phyloP scores from a whole-genome alignment of 208 protist genomes.

The Leishmania turanica region DNA sequence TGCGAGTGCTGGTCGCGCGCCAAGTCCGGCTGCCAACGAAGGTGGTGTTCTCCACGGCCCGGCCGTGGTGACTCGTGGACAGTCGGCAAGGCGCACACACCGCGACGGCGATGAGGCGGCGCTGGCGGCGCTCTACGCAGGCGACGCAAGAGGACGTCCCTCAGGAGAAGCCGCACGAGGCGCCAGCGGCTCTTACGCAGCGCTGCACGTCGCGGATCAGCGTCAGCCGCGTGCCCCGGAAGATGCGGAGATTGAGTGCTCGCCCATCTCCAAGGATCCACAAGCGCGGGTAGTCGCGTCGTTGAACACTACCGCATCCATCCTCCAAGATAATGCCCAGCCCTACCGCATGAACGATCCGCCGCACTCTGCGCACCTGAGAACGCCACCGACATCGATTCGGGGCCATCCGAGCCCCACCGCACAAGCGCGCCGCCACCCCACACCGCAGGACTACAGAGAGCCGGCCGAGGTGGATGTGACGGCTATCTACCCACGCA shows the following conservation, averaged over 20 bases:
- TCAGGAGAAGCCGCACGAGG: background rate
- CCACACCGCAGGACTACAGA: background rate
- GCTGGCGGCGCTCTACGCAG: background rate
- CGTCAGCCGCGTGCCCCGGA: background rate
- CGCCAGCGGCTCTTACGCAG: conserved; percentile 15
- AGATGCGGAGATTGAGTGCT: conserved; percentile 33
- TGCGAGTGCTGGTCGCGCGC: background rate
- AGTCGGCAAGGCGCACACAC: background rate
- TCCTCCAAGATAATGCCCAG: conserved; percentile 5
- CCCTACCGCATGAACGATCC: background rate
- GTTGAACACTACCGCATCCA: conserved; percentile 31
- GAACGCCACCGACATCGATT: background rate
- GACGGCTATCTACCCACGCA: conserved; percentile 18
- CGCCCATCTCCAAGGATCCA: conserved; percentile 36
- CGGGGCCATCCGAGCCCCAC: background rate
- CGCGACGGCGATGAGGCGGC: background rate
- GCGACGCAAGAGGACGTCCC: background rate
- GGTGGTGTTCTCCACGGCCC: background rate
- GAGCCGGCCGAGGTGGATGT: conserved; percentile 24
- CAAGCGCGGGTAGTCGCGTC: conserved; percentile 18
- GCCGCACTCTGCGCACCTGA: background rate
- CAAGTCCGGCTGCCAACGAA: background rate
- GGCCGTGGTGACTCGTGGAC: background rate
- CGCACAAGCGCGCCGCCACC: background rate
- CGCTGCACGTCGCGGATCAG: conserved; percentile 16